Evolutionary conservation across 2,329 filamentous ascomycete genomes (phyloP), one percentile per base, ranked within the genome.

Genomic region (Aspergillus phoenicis): DNA sequence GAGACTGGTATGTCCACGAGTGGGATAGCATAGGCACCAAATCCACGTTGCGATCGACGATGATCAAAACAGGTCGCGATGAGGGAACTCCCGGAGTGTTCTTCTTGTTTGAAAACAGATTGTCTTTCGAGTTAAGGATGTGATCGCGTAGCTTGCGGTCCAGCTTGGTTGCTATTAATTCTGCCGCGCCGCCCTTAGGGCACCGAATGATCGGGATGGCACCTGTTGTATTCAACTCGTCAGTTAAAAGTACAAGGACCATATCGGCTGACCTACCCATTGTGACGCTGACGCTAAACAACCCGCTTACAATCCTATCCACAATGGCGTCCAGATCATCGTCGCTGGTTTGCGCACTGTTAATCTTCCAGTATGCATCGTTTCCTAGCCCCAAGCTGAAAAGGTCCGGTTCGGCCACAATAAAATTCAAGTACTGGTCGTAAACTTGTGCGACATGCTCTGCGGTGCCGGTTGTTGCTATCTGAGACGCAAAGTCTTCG

Each of bases 231-330:
- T 77, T 36, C 13, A 45, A 45, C n/a, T 24, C 57, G 57, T 66
- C 26, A 68, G 43, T 52, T 38, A 33, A 47, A 47, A 28, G 26
- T 17, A 30, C 15, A 13, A 11, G 38, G 8, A 17, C 11, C 17
- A n/a, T 17, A 20, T 15, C 3, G 8, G 20, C 8, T 28, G 26
- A 58, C 82, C 61, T 83, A 89, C 93, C 94, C 92, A 97, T 97
- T 5, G 95, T 99, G n/a, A 96, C 95, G 62, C 95, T 89, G 52
- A 99, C 95, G 65, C 93, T 97, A 79, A 98, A 99, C n/a, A 99
- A 81, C 0, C 95, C 95, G 70, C 91, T 96, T 54, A 99, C 95
- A 65, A 98, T 94, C 67, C 89, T 88, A 76, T 99, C 94, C 33
- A 99, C 86, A 39, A 95, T 88, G 56, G 85, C 83, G 71, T 98